phyloP scores from a whole-genome alignment of 2,329 filamentous ascomycete species.

The Diaporthe vexans region DNA sequence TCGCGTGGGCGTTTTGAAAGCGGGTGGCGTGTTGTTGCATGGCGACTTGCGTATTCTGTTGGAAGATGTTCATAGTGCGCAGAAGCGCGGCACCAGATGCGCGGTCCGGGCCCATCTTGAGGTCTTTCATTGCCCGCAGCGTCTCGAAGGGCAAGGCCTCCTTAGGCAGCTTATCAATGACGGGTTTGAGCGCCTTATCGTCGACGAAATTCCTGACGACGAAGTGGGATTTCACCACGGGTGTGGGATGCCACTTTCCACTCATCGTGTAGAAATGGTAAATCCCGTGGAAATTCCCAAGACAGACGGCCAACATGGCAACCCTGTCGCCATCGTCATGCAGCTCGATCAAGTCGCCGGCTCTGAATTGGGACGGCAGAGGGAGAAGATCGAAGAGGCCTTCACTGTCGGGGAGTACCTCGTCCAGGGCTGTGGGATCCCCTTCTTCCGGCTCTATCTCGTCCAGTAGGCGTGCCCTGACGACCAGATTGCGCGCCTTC shows the following conservation, averaged over 20 bases:
- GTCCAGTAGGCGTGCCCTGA: constrained; percentile 50
- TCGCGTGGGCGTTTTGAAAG: constrained; percentile 61
- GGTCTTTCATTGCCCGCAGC: constrained; percentile 55
- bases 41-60: constrained; percentile 56
- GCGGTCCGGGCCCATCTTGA: constrained; percentile 58
- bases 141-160: constrained; percentile 47
- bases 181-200: constrained; percentile 57
- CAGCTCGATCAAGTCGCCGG: constrained; percentile 68
- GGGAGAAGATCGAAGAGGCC: constrained; percentile 54
- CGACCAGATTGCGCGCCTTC: constrained; percentile 52
- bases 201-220: constrained; percentile 62
- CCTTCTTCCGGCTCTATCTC: constrained; percentile 47
- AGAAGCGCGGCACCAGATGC: constrained; percentile 59
- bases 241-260: constrained; percentile 64
- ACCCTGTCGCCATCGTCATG: constrained; percentile 50
- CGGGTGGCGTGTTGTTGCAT: constrained; percentile 63
- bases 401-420: constrained; percentile 53
- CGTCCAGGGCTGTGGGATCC: constrained; percentile 40
- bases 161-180: constrained; percentile 55
- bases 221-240: constrained; percentile 62
- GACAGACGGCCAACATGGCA: constrained; percentile 65
- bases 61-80: constrained; percentile 63
- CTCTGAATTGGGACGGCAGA: constrained; percentile 47
- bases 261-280: constrained; percentile 68
- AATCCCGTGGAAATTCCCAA: constrained; percentile 64